Evolutionary conservation across 192 early-diverging fungal genomes (phyloP), one percentile per base, ranked within the genome.

Genomic region (Backusella circina): DNA sequence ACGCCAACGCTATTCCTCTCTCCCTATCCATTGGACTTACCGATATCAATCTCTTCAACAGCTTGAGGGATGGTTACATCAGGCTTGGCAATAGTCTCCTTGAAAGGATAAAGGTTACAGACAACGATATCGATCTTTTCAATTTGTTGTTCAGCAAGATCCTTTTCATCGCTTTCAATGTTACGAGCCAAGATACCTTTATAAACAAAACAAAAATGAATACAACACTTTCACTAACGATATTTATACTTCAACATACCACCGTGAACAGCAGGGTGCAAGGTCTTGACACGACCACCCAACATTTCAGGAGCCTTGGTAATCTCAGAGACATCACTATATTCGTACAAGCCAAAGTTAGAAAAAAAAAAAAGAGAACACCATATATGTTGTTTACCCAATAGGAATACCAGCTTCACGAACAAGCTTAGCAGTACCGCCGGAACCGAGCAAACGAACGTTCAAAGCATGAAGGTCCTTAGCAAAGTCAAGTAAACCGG

Each of bases 51-150:
- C 82, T 99, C 98, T 82, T 99, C 98, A 64, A 99, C 97, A 47
- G 96, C 97, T 77, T 98, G 89, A 32, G 96, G 84, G 75, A 98
- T 92, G 33, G 96, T 97, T 28, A 98, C 96, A 33, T 89, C 93
- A 31, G 84, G 87, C 80, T 94, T 94, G 33, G 94, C 92, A 67
- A 98, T 87, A 18, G 97, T 98, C 84, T 96, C 89, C 83, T 96
- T 91, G 89, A 99, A 99, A 64, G 98, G 98, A 79, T 99, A 98
- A 79, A 99, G 87, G 88, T 99, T 99, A 89, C 98, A 98, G 18
- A 97, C 91, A 65, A 99, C 97, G 80, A 92, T 91, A 78, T 95
- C 95, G 75, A 99, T 96, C 89, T 93, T 94, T 76, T 93, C 84
- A 76, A 97, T 97, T n/a, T 90, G 84, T 78, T 97, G 93, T 57